phyloP scores from a whole-genome alignment of 768 basidiomycete genomes.

The Pleurotus platypus region DNA sequence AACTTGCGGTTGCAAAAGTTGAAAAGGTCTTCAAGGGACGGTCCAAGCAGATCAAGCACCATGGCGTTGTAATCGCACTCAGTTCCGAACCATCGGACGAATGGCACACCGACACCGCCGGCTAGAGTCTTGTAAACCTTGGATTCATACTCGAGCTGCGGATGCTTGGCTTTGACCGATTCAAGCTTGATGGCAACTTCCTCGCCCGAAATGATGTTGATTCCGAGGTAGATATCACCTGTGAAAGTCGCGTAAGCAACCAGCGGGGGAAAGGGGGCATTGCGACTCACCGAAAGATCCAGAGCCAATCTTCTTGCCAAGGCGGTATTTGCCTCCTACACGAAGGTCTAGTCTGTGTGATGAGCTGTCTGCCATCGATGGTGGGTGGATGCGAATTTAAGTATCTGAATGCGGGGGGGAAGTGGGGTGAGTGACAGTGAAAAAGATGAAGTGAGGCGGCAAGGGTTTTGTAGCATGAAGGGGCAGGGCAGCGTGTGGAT shows the following conservation, averaged over 20 bases:
- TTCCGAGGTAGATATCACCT: conserved; percentile 99
- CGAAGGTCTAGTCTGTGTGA: conserved; percentile 79
- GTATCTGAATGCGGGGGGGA: conserved; percentile 13
- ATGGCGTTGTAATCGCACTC: conserved; percentile 99
- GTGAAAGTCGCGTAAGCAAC: background rate
- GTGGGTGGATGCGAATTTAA: conserved; percentile 18
- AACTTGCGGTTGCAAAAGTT: conserved; percentile 98
- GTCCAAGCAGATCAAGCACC: conserved; percentile 95
- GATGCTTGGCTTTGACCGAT: conserved; percentile 99
- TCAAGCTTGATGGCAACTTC: conserved; percentile 99
- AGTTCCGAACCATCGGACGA: conserved; percentile 92
- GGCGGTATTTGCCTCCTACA: conserved; percentile 93
- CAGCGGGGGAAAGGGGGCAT: too few species aligned
- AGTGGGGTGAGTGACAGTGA: conserved; percentile 12
- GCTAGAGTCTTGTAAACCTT: conserved; percentile 97
- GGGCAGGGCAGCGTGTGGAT: conserved; percentile 41
- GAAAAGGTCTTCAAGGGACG: conserved; percentile 88
- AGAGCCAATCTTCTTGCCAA: conserved; percentile 99
- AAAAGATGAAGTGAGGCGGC: conserved; percentile 13
- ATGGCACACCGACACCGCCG: conserved; percentile 97
- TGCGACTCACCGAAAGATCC: conserved; percentile 86
- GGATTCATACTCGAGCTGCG: conserved; percentile 99
- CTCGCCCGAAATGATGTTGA: conserved; percentile 99
- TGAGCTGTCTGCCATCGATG: conserved; percentile 66
- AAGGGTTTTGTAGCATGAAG: conserved; percentile 25